Percentiles rank a stretch among this genome's conserved stretches.
Evolutionary conservation across 306 rosid species (phyloP).

Genomic region (Glycine soja): DNA sequence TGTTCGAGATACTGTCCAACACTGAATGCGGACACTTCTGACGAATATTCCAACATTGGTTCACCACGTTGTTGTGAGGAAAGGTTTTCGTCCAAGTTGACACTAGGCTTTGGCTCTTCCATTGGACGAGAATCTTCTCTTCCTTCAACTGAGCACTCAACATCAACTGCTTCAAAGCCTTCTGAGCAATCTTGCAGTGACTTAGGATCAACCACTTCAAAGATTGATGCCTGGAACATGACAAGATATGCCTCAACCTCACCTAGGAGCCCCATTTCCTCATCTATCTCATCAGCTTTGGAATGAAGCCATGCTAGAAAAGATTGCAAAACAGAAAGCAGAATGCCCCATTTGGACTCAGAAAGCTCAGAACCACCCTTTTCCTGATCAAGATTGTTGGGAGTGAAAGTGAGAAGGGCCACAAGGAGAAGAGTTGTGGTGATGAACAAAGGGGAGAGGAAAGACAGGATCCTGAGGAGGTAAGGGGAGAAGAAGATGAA

Average conservation of each 20-base stretch:
- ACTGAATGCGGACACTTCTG: not conserved
- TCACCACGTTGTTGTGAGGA: not conserved
- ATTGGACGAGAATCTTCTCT: slow-evolving; percentile 23
- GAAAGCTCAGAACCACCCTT: slow-evolving; percentile 45
- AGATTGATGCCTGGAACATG: slow-evolving; percentile 75
- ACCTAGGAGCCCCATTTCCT: slow-evolving; percentile 54
- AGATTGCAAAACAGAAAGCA: slow-evolving; percentile 52
- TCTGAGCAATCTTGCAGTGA: slow-evolving; percentile 51
- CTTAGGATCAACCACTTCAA: slow-evolving; percentile 62
- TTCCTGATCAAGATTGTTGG: slow-evolving; percentile 48
- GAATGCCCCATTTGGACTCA: slow-evolving; percentile 54
- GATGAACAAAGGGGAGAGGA: slow-evolving; percentile 86
- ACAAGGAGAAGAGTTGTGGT: slow-evolving; percentile 79
- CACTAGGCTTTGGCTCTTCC: slow-evolving; percentile 32
- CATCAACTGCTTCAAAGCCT: slow-evolving; percentile 45
- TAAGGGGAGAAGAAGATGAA: slow-evolving; percentile 87
- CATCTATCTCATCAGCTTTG: slow-evolving; percentile 47
- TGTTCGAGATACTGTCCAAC: not conserved
- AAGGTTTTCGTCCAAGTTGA: slow-evolving; percentile 28
- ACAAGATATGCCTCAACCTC: slow-evolving; percentile 83
- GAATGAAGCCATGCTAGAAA: slow-evolving; percentile 48
- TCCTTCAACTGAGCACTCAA: slow-evolving; percentile 39
- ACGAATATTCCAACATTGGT: not conserved
- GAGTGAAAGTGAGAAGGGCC: slow-evolving; percentile 66
- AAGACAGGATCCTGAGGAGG: slow-evolving; percentile 74